phyloP scores from a whole-genome alignment of 1,284 basidiomycete genomes.

The Rhizopogon parksii region DNA sequence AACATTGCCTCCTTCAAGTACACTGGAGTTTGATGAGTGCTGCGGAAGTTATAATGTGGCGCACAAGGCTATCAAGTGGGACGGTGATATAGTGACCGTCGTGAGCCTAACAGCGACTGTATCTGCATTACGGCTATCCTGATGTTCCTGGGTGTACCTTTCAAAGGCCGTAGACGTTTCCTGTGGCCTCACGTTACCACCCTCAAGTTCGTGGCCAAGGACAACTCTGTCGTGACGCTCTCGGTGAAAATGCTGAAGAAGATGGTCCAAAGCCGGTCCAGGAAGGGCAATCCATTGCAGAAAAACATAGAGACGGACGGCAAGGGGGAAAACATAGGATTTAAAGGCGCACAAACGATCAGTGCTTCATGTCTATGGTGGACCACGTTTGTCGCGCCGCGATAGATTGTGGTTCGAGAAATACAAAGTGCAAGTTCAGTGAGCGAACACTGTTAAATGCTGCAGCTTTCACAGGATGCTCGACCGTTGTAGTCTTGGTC shows the following conservation, averaged over 20 bases:
- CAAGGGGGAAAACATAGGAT: background rate
- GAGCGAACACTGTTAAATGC: constrained; percentile 70
- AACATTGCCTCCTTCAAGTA: background rate
- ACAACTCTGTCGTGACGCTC: background rate
- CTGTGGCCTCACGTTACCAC: background rate
- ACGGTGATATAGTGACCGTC: background rate
- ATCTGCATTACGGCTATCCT: background rate
- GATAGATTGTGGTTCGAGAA: background rate
- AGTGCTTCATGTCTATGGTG: background rate
- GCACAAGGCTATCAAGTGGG: background rate
- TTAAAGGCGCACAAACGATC: background rate
- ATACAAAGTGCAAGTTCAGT: constrained; percentile 71
- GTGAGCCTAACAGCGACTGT: background rate
- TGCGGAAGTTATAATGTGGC: no score
- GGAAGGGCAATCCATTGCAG: background rate
- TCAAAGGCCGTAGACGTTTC: background rate
- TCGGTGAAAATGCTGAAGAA: background rate
- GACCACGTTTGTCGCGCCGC: background rate
- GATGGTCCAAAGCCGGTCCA: background rate
- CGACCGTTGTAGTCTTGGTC: constrained; percentile 56
- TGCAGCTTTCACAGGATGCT: constrained; percentile 71
- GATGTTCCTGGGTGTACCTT: background rate
- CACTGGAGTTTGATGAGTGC: background rate
- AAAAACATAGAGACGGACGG: background rate
- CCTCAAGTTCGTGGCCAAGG: background rate